Conservation (phyloP, 139 green algal species). For the Picochlorum sp. region DNA sequence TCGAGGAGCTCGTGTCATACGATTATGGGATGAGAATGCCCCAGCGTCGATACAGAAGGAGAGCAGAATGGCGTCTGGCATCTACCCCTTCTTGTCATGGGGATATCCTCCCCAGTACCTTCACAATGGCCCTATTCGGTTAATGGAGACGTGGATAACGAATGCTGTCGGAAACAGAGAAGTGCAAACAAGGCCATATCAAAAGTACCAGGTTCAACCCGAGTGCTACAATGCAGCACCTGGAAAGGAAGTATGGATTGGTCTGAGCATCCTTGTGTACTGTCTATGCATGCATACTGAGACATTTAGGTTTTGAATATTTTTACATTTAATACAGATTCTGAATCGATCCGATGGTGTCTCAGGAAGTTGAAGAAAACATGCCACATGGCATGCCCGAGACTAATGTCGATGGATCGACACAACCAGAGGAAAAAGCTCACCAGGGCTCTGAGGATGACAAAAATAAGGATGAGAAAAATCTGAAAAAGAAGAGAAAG, state of each 20-base stretch:
- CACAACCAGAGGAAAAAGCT: not conserved
- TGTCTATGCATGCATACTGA: too few relatives aligned
- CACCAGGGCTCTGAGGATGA: not conserved
- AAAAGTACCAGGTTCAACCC: not conserved
- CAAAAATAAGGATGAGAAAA: not conserved
- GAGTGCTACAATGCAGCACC: too few relatives aligned
- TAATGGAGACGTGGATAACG: conserved; percentile 9
- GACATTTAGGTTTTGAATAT: too few relatives aligned
- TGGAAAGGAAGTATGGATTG: too few relatives aligned
- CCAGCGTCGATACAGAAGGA: too few relatives aligned
- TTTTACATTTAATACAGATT: too few relatives aligned
- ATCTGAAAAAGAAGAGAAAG: conserved; percentile 58
- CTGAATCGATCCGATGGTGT: too few relatives aligned
- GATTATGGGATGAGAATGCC: not conserved
- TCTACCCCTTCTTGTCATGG: not conserved
- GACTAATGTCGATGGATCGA: not conserved
- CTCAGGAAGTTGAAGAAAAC: not conserved
- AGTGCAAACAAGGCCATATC: not conserved
- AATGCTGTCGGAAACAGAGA: not conserved
- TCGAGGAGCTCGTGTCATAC: conserved; percentile 1
- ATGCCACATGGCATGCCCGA: not conserved
- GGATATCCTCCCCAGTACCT: not conserved
- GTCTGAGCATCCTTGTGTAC: too few relatives aligned
- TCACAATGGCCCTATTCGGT: not conserved
- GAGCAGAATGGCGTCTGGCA: too few relatives aligned